Base-by-base conservation (phyloP, 2,329 filamentous ascomycete species). In the Cladosporium sp. region DNA sequence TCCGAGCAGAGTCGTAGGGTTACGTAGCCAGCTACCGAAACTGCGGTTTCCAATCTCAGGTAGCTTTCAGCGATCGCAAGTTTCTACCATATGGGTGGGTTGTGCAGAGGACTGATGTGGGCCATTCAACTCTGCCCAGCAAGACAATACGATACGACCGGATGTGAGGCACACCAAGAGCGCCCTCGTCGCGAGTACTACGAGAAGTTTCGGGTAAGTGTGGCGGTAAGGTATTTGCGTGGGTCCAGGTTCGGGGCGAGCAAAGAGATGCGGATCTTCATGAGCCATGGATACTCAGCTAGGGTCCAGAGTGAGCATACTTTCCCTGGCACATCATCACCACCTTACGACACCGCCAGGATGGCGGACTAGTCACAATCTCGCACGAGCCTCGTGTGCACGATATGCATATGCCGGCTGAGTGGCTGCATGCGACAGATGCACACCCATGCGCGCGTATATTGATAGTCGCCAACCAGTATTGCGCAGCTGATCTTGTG, bases 231-330 rank as follows among this genome's bases (percentile, higher is more conserved):
- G 25, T 25, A 34, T 17, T 17, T 1, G 11, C 54, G 34, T 56
- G 54, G 54, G 52, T 36, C 54, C 42, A 38, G 54, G 54, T 42
- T 49, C 42, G 42, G 42, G 20, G 19, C 30, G 42, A 39, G 42
- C 22, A 11, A 20, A 38, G 38, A 52, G 20, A 49, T 49, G 42
- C 54, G 54, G 42, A 38, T 43, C 39, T 43, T 30, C 22, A 34
- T 20, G n/a, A 38, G 34, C 54, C 54, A 37, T 45, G 34, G 49
- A 38, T 38, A 39, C 20, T 25, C 14, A 22, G 34, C 20, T 25
- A 39, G 36, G 36, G 49, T 51, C 15, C 49, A 28, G n/a, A 39
- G 3, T 9, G 34, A 34, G 38, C 30, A 20, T 20, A 30, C 4
- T 43, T 19, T 17, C 20, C 30, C 30, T 12, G 30, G 11, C 8